phyloP scores from a whole-genome alignment of 2,329 filamentous ascomycete genomes.

The Fusarium sp. region DNA sequence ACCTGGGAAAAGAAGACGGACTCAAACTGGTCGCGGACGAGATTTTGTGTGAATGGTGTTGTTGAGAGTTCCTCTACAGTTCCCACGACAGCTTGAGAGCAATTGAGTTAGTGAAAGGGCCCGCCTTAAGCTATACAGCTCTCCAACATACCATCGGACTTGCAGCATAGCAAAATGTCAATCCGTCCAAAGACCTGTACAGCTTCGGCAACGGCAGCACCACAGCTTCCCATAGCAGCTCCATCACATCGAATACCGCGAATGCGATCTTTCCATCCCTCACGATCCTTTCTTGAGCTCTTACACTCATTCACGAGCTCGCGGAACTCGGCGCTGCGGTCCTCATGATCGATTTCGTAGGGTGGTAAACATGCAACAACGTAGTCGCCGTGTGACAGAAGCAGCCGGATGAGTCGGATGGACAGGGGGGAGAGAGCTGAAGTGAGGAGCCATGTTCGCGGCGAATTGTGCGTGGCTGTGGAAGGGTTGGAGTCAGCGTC shows the following conservation, averaged over 20 bases:
- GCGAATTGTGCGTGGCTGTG: constrained; percentile 74
- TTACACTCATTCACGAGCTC: constrained; percentile 79
- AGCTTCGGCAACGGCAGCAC: constrained; percentile 87
- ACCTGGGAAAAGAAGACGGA: constrained; percentile 94
- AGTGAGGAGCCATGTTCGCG: constrained; percentile 93
- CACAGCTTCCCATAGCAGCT: constrained; percentile 75
- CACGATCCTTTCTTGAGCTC: constrained; percentile 70
- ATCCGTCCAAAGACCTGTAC: constrained; percentile 85
- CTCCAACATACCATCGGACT: constrained; percentile 75
- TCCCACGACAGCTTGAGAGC: constrained; percentile 78
- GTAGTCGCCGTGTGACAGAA: constrained; percentile 92
- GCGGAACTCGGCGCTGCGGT: constrained; percentile 81
- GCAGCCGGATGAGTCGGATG: constrained; percentile 81
- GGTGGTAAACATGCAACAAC: constrained; percentile 86
- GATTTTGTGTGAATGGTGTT: constrained; percentile 75
- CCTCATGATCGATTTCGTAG: constrained; percentile 80
- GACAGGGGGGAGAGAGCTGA: constrained; percentile 86
- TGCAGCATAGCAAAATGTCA: constrained; percentile 91
- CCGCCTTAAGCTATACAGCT: neutral
- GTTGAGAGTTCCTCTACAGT: constrained; percentile 90
- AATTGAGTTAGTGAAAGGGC: constrained; percentile 25
- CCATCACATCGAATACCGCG: constrained; percentile 73
- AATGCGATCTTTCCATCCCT: constrained; percentile 85
- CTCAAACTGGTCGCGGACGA: constrained; percentile 93
- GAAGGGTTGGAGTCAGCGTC: constrained; percentile 48